Evolutionary conservation across 2,329 filamentous ascomycete genomes (phyloP), one percentile per base, ranked within the genome.

Genomic region (Paracorniculantispora psalliotae): DNA sequence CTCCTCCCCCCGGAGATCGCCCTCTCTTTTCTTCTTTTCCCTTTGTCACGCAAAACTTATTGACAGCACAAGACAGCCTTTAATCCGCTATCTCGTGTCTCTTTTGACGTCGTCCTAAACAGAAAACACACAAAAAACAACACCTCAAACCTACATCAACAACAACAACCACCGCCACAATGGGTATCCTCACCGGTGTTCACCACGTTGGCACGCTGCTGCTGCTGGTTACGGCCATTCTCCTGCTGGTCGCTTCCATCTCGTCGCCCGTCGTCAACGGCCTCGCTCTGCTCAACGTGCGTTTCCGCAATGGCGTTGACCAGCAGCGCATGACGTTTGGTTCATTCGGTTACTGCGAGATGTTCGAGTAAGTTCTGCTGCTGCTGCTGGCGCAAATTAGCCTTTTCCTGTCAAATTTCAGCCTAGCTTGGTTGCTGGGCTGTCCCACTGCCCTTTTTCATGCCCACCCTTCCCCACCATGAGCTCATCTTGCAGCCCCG

Each of bases 151-250:
- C 26, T 33, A 62, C 51, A 30, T 61, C 28, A 57, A 57, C 53
- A 41, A 56, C 44, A 37, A 43, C 63, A 54, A 26, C n/a, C n/a
- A 56, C 51, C 49, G 60, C 64, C 68, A 74, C 54, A 59, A 82
- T 81, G 79, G 78, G 76, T 57, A 62, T 76, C 63, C 79, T 77
- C 59, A 74, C 73, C 60, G 76, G 79, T 64, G 71, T 84, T 63
- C 82, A 84, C 70, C 78, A 84, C 67, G 70, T 85, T 57, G 84
- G 83, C 69, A 81, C 81, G 28, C 78, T 83, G 63, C 70, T 86
- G 65, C 75, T 87, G 51, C 76, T 87, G 59, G 72, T 74, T 37
- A 76, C 83, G 46, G 75, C 79, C 48, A 72, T 84, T 55, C 76
- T 87, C 51, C 76, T 87, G 59, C 70, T 87, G 61, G 74, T 87